Evolutionary conservation across 1,284 basidiomycete genomes (phyloP).

Genomic region (Rhodotorula glutinis): DNA sequence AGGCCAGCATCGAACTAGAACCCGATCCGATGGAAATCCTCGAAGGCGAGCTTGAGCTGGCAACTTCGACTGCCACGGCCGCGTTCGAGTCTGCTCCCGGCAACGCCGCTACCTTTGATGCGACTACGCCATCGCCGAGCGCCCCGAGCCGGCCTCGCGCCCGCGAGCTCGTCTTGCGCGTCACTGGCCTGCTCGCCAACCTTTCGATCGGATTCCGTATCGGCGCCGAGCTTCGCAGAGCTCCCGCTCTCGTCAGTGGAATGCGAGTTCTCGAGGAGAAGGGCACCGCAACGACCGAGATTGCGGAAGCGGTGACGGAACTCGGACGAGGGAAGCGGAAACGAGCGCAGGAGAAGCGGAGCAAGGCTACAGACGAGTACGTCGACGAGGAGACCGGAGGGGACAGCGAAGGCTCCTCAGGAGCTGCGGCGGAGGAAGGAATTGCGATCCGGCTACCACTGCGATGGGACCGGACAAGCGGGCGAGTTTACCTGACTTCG

Average conservation of each 20-base stretch:
- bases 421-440: not conserved
- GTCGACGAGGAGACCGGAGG: not conserved
- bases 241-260: slow-evolving; percentile 7
- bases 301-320: not conserved
- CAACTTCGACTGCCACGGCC: too few species aligned
- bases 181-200: slow-evolving; percentile 2
- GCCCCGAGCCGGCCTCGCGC: not conserved
- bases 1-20: slow-evolving; percentile 3
- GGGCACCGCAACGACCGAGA: not conserved
- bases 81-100: too few species aligned
- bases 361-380: not conserved
- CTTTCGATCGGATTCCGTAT: slow-evolving; percentile 5
- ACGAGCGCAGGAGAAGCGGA: too few species aligned
- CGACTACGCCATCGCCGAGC: too few species aligned
- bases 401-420: too few species aligned
- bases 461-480: not conserved
- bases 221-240: not conserved
- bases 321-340: not conserved
- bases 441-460: slow-evolving; percentile 11
- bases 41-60: not conserved
- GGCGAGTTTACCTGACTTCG: not conserved
- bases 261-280: not conserved
- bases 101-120: too few species aligned
- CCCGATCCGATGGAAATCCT: not conserved
- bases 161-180: slow-evolving; percentile 9